Evolutionary conservation across 2,329 filamentous ascomycete genomes (phyloP).

Genomic region (Pseudocercospora vitis): DNA sequence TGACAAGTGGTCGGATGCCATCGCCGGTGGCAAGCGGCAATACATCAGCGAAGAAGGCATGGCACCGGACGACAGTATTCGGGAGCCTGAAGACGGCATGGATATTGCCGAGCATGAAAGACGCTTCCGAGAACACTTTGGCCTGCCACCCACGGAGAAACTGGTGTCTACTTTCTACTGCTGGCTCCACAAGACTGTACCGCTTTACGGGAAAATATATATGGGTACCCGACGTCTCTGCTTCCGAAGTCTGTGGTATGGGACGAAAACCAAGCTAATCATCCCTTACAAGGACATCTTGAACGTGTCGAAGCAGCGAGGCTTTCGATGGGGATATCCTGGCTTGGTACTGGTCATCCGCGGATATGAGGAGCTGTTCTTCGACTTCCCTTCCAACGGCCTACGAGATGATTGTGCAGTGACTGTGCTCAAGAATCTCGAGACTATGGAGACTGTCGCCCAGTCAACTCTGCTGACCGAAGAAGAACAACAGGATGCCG

Average conservation of each 20-base stretch:
- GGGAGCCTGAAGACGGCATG: constrained; percentile 58
- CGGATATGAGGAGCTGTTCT: constrained; percentile 93
- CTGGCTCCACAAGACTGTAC: constrained; percentile 84
- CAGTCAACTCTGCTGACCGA: constrained; percentile 68
- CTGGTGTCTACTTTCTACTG: constrained; percentile 88
- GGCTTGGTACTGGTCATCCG: constrained; percentile 90
- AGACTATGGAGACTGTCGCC: constrained; percentile 67
- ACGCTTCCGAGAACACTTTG: constrained; percentile 86
- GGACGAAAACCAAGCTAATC: constrained; percentile 87
- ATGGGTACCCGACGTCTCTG: constrained; percentile 85
- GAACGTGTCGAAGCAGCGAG: constrained; percentile 91
- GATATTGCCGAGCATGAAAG: constrained; percentile 56
- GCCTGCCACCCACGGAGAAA: constrained; percentile 77
- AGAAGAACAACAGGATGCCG: constrained; percentile 68
- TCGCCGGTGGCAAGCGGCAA: constrained; percentile 85
- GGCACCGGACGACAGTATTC: constrained; percentile 62
- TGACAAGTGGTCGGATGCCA: constrained; percentile 96
- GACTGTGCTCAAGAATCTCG: constrained; percentile 73
- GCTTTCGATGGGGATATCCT: constrained; percentile 87
- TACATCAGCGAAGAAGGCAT: constrained; percentile 73
- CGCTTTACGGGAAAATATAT: constrained; percentile 95
- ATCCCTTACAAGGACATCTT: constrained; percentile 88
- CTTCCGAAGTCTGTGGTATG: constrained; percentile 86
- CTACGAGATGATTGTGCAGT: constrained; percentile 85
- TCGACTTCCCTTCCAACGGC: constrained; percentile 79